A percentile compares a stretch with the other conserved stretches of the same genome.
Evolutionary conservation across 1,284 basidiomycete species (phyloP).

Genomic region (Leccinum griseonigrum): DNA sequence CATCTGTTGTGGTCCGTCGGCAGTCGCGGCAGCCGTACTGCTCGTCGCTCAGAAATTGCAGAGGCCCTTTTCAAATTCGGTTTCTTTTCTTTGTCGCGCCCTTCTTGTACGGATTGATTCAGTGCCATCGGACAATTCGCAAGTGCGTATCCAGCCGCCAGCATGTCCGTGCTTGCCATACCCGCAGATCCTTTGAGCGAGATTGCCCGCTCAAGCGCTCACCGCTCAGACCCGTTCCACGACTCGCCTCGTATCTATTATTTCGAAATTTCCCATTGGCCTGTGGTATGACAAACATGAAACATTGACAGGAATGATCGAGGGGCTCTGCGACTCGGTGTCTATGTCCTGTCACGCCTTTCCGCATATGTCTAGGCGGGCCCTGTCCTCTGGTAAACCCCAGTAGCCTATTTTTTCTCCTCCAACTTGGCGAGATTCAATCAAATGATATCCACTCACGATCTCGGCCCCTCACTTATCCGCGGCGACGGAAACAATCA

Average conservation of each 20-base stretch:
- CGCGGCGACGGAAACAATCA: background rate
- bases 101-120: conserved; percentile 3
- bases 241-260: conserved; percentile 7
- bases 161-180: background rate
- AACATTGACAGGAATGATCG: conserved; percentile 34
- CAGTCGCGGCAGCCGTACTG: conserved; percentile 21
- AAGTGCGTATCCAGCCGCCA: background rate
- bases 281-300: conserved; percentile 34
- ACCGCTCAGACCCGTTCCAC: background rate
- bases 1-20: conserved; percentile 27
- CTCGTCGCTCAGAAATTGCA: conserved; percentile 26
- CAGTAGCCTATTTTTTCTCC: conserved; percentile 28
- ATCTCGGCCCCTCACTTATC: conserved; percentile 7
- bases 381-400: conserved; percentile 26
- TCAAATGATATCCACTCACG: background rate
- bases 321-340: conserved; percentile 25
- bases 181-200: conserved; percentile 3
- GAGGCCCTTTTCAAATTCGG: conserved; percentile 32
- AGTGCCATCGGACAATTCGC: background rate
- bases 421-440: conserved; percentile 10
- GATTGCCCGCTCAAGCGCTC: background rate
- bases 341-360: conserved; percentile 21
- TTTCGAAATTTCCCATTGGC: conserved; percentile 13
- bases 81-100: conserved; percentile 14
- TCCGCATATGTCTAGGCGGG: conserved; percentile 32